A percentile compares a stretch with the other conserved stretches of the same genome.
phyloP scores from a whole-genome alignment of 2,329 filamentous ascomycete genomes.

The Cercospora janseana region DNA sequence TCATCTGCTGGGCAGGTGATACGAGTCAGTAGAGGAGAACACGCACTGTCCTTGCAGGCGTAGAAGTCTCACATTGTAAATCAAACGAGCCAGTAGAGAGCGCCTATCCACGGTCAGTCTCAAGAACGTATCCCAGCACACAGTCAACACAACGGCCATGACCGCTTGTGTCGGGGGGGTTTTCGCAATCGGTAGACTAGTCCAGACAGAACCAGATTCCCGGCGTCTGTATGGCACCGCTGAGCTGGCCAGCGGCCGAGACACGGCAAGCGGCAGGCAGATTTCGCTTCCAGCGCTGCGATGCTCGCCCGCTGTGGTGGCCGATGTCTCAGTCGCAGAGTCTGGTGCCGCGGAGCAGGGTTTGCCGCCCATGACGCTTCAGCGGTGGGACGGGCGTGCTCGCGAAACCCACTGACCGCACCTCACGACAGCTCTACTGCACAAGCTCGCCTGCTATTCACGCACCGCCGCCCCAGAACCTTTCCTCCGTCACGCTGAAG shows the following conservation, averaged over 20 bases:
- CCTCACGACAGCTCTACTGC: neutral
- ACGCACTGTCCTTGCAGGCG: no score
- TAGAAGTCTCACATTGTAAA: no score
- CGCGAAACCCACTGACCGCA: neutral
- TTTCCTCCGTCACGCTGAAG: neutral
- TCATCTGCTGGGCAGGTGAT: no score
- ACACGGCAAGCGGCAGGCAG: conserved; percentile 7
- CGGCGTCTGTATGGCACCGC: no score
- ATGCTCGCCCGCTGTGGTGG: neutral
- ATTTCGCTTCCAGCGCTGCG: neutral
- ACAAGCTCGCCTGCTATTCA: neutral
- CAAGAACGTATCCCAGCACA: no score
- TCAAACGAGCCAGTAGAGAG: no score
- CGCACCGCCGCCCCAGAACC: no score
- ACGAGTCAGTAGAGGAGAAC: no score
- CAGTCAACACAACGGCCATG: no score
- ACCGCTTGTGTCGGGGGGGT: no score
- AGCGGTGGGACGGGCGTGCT: neutral
- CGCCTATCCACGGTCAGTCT: no score
- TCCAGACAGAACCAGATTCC: neutral
- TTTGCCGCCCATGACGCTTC: neutral
- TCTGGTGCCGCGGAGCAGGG: neutral
- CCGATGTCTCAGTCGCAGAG: conserved; percentile 6
- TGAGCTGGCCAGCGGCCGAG: conserved; percentile 5
- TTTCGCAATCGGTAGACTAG: no score